Evolutionary conservation across 768 basidiomycete species (phyloP).

Genomic region (Trametes maxima): DNA sequence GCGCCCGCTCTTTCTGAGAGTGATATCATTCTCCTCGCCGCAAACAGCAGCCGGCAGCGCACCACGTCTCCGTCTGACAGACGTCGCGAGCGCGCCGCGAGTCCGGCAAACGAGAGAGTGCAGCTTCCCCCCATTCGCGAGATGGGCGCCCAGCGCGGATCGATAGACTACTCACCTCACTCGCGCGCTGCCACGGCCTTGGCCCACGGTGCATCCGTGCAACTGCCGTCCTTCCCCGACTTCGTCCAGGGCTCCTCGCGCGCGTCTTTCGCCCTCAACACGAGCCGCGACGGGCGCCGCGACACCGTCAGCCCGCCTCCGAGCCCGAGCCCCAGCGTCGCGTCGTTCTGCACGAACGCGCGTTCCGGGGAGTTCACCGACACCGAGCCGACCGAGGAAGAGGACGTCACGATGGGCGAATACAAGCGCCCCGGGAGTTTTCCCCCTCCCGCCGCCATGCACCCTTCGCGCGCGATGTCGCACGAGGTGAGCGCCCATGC

Average conservation of each 20-base stretch:
- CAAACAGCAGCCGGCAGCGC: neutral
- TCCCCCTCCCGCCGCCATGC: neutral
- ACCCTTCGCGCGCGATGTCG: neutral
- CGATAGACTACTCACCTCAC: conserved; percentile 3
- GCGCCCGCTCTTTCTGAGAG: neutral
- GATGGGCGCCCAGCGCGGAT: neutral
- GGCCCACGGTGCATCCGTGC: conserved; percentile 5
- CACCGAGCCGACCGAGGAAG: conserved; percentile 19
- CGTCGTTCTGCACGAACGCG: conserved; percentile 5
- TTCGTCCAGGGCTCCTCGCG: conserved; percentile 14
- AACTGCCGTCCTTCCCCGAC: conserved; percentile 11
- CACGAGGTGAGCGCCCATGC: neutral
- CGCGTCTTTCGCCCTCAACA: neutral
- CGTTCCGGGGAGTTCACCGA: conserved; percentile 7
- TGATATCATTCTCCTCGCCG: conserved; percentile 12
- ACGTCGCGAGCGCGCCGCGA: neutral
- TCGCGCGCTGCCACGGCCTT: neutral
- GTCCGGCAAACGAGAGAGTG: conserved; percentile 8
- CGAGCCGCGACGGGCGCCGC: neutral
- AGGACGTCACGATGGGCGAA: conserved; percentile 10
- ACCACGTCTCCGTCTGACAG: conserved; percentile 3
- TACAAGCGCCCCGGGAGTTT: neutral
- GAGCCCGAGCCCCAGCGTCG: conserved; percentile 19
- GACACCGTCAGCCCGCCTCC: conserved; percentile 11
- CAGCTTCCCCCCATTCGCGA: conserved; percentile 9